Conservation (phyloP, 805 yeast genomes). For the Yarrowia porcina region DNA sequence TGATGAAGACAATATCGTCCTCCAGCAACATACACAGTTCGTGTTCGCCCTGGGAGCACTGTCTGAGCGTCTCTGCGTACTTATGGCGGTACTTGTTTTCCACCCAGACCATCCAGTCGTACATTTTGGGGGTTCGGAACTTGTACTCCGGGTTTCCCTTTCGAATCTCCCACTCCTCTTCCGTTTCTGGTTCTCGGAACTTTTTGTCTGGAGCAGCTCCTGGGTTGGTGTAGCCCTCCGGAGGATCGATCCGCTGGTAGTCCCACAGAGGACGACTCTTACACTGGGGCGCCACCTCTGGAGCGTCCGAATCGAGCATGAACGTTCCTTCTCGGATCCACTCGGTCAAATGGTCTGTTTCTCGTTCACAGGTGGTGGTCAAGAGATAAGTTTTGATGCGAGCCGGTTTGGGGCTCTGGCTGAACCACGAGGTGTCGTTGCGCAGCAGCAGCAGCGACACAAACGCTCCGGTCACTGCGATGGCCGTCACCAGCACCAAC, state of each 20-base stretch:
- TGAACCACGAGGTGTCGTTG: background rate
- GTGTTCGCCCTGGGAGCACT: slow-evolving; percentile 27
- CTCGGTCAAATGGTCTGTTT: background rate
- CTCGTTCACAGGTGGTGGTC: slow-evolving; percentile 11
- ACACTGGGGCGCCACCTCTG: background rate
- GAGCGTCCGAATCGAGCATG: slow-evolving; percentile 3
- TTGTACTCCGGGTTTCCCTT: background rate
- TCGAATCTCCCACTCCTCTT: background rate
- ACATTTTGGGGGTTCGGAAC: slow-evolving; percentile 4
- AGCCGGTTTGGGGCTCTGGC: background rate
- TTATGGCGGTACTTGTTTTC: slow-evolving; percentile 10
- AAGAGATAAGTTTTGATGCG: slow-evolving; percentile 12
- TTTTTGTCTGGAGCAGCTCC: background rate
- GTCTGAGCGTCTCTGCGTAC: slow-evolving; percentile 18
- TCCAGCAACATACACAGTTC: slow-evolving; percentile 30
- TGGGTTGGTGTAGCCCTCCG: background rate
- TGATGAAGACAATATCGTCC: slow-evolving; percentile 30
- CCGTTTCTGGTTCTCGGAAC: background rate
- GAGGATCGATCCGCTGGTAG: background rate
- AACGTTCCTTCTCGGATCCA: slow-evolving; percentile 1
- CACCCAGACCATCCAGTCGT: background rate
- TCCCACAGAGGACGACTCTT: background rate
- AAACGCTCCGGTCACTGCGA: background rate
- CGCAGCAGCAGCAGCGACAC: background rate
- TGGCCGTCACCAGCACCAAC: background rate